These are phyloP conservation scores for Lactarius deliciosus DNA, from an alignment of 768 basidiomycete genomes.

Conservation along the genomic window DNA sequence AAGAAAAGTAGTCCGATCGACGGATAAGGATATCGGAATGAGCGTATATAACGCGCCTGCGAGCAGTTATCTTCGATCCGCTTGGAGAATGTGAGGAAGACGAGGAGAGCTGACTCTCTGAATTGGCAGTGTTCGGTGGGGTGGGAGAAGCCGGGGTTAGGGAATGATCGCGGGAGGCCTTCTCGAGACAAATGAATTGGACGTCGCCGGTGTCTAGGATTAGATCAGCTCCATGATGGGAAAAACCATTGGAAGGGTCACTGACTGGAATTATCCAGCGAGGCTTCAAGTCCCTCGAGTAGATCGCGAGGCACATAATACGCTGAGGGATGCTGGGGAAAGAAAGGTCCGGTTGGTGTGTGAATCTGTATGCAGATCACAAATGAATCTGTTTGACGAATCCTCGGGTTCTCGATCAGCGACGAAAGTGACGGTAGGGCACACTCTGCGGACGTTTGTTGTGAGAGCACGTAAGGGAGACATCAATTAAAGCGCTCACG, in stretches of 20 bases:
- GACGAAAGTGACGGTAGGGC: slow-evolving; percentile 60
- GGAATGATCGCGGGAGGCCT: slow-evolving; percentile 37
- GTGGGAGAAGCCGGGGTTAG: slow-evolving; percentile 34
- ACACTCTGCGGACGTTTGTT: slow-evolving; percentile 46
- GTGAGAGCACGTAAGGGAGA: background rate
- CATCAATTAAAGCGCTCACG: slow-evolving; percentile 42
- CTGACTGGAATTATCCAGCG: slow-evolving; percentile 70
- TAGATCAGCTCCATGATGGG: background rate
- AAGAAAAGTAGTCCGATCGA: slow-evolving; percentile 77
- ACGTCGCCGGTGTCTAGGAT: slow-evolving; percentile 70
- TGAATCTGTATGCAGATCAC: slow-evolving; percentile 76
- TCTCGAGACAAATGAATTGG: slow-evolving; percentile 70
- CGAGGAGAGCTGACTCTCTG: slow-evolving; percentile 39
- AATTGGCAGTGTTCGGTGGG: slow-evolving; percentile 35
- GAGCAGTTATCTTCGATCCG: slow-evolving; percentile 49
- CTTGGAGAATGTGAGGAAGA: slow-evolving; percentile 45
- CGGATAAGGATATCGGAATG: slow-evolving; percentile 73
- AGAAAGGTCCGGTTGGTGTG: slow-evolving; percentile 51
- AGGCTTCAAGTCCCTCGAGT: slow-evolving; percentile 65
- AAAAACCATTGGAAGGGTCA: background rate
- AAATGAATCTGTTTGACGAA: slow-evolving; percentile 63
- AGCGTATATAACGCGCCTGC: slow-evolving; percentile 74
- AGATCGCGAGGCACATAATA: slow-evolving; percentile 66
- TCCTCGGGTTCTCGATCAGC: slow-evolving; percentile 57
- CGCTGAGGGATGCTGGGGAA: slow-evolving; percentile 64